These are phyloP conservation scores for Domatiomyces catenatus DNA, from an alignment of 2,329 filamentous ascomycete species.

Conservation along the genomic window DNA sequence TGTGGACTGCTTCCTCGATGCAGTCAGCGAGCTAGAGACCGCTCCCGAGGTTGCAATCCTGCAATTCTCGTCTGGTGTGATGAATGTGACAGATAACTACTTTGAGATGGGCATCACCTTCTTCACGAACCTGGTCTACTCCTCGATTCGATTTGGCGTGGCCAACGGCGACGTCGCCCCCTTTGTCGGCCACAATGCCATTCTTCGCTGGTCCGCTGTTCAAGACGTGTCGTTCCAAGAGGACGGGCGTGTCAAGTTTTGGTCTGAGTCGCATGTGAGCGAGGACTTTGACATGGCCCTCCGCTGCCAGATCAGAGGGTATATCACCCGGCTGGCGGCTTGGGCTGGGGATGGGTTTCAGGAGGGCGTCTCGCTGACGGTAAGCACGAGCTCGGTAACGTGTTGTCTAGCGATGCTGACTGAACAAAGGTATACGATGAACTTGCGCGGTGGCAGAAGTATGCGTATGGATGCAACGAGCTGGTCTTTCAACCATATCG, in stretches of 20 bases:
- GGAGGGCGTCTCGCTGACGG: constrained; percentile 68
- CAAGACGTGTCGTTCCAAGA: constrained; percentile 43
- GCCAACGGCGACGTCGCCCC: constrained; percentile 57
- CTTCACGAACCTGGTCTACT: constrained; percentile 67
- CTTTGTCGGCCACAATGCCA: constrained; percentile 65
- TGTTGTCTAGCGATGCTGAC: not conserved
- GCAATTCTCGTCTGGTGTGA: constrained; percentile 58
- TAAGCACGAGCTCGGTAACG: not conserved
- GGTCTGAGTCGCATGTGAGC: constrained; percentile 61
- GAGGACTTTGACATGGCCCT: constrained; percentile 66
- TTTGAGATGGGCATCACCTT: constrained; percentile 67
- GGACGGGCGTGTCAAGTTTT: constrained; percentile 49
- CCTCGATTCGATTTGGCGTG: constrained; percentile 54
- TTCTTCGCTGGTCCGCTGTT: constrained; percentile 53
- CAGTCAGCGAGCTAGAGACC: constrained; percentile 55
- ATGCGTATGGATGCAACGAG: constrained; percentile 72
- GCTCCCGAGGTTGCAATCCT: constrained; percentile 56
- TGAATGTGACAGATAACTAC: constrained; percentile 57
- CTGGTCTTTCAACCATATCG: constrained; percentile 64
- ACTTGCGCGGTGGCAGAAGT: constrained; percentile 73
- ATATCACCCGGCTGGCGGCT: constrained; percentile 51
- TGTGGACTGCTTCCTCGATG: constrained; percentile 50
- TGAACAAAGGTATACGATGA: constrained; percentile 52
- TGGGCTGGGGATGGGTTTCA: constrained; percentile 58
- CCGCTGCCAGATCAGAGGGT: constrained; percentile 53